These are phyloP conservation scores for Brasilioporus rufonigricans DNA, from an alignment of 768 basidiomycete genomes.

Conservation along the genomic window DNA sequence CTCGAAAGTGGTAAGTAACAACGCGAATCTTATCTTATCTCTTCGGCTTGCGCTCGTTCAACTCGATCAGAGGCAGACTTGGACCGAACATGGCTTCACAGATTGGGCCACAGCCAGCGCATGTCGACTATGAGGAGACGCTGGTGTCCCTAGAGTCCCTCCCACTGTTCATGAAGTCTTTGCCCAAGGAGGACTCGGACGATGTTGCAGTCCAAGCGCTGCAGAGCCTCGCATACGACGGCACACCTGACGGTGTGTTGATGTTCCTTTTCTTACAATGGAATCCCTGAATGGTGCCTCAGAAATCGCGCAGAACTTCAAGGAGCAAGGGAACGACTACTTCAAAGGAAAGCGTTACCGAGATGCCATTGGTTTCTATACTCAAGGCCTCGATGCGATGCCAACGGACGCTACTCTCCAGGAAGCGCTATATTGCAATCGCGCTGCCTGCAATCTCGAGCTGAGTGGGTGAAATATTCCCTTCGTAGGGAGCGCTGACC, in stretches of 20 bases:
- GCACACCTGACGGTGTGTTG: conserved; percentile 87
- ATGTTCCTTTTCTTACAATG: background rate
- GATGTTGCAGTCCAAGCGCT: conserved; percentile 75
- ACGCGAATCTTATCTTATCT: conserved; percentile 21
- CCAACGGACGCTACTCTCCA: conserved; percentile 58
- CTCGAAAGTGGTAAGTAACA: background rate
- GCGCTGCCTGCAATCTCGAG: conserved; percentile 92
- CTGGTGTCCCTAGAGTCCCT: conserved; percentile 55
- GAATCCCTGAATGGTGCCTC: background rate
- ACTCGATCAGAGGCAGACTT: background rate
- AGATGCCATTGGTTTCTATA: conserved; percentile 88
- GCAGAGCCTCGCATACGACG: conserved; percentile 84
- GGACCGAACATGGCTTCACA: conserved; percentile 17
- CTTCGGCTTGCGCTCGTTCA: background rate
- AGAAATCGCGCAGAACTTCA: conserved; percentile 93
- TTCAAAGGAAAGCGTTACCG: conserved; percentile 83
- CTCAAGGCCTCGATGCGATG: conserved; percentile 83
- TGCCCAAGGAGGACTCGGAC: conserved; percentile 65
- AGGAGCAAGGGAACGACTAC: conserved; percentile 94
- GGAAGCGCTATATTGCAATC: conserved; percentile 79
- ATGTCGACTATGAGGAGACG: conserved; percentile 32
- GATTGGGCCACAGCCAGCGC: conserved; percentile 24
- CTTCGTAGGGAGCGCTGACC: background rate
- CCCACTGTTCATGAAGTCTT: conserved; percentile 90
- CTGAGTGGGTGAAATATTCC: conserved; percentile 51